Evolutionary conservation across 805 yeast species (phyloP), one percentile per base, ranked within the genome.

Genomic region (Lachancea mirantina): DNA sequence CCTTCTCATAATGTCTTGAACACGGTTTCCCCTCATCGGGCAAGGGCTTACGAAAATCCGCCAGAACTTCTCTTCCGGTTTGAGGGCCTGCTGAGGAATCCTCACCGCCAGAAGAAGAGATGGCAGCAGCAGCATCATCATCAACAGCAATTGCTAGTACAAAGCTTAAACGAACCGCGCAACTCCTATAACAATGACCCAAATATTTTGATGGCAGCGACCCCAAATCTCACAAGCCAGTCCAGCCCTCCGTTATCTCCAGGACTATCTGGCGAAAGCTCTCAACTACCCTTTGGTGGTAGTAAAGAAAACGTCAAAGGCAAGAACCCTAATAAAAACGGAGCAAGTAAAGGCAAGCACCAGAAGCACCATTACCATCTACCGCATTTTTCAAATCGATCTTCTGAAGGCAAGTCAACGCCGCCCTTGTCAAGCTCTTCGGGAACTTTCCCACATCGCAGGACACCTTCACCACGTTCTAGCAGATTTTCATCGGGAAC

Each of bases 11-110:
- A 49, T 11, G 40, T 44, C 30, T 34, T 51, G 36, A 38, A 61
- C 36, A 43, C 49, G 20, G 24, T 50, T 45, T 26, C 59, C 42
- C 23, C 49, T 34, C 35, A 32, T 14, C 39, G 40, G 11, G 14
- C 27, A 4, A 30, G 30, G 25, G 16, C 23, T 8, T 18, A 26
- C 3, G 58, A 50, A 8, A 59, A 64, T 1, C 48, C 57, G 11
- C 72, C 67, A 16, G 68, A 67, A 19, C 39, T 44, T 18, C 46
- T 62, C 19, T 68, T 69, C 50, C 54, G 72, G 29, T 68, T 68
- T 41, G 74, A 68, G 35, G 60, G 62, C 4, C 46, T 68, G 10
- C 49, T 64, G 15, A 47, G 65, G 16, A 55, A 61, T 7, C 52
- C 67, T 0, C 61, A 58, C 39, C 59, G 61, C 34, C 45, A 46